Evolutionary conservation across 106 monocot species (phyloP).

Genomic region (Cymbidium sinense): DNA sequence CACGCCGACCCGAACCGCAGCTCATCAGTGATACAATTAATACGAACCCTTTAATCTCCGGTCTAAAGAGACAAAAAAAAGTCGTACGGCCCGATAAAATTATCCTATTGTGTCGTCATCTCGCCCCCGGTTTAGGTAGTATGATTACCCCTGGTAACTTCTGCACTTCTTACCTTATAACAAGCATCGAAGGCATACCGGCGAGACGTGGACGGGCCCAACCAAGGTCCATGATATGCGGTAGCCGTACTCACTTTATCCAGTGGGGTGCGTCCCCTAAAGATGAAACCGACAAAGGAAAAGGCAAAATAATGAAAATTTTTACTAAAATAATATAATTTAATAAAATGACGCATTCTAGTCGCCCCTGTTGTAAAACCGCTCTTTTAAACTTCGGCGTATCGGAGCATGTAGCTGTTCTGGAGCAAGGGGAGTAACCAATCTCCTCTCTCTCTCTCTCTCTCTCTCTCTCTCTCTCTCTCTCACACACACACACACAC

Average conservation of each 20-base stretch:
- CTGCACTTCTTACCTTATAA: no score
- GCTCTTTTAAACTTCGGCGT: not conserved
- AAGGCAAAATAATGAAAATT: no score
- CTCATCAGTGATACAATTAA: not conserved
- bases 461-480: not conserved
- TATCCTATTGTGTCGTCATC: no score
- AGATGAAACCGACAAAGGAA: no score
- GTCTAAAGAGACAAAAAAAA: not conserved
- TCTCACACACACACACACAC: not conserved
- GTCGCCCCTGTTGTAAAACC: not conserved
- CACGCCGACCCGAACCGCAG: not conserved
- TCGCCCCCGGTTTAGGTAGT: no score
- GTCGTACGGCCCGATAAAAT: not conserved
- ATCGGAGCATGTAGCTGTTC: not conserved
- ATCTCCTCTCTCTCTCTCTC: not conserved
- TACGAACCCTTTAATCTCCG: not conserved
- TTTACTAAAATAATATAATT: no score
- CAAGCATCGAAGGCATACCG: no score
- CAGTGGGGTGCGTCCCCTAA: no score
- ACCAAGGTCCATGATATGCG: no score
- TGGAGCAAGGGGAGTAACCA: not conserved
- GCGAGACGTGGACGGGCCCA: no score
- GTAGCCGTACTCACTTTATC: no score
- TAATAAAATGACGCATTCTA: not conserved
- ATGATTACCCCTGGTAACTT: no score